A percentile compares a stretch with the other conserved stretches of the same genome.
phyloP scores from a whole-genome alignment of 2,329 filamentous ascomycete genomes.

The Botrytis tulipae region DNA sequence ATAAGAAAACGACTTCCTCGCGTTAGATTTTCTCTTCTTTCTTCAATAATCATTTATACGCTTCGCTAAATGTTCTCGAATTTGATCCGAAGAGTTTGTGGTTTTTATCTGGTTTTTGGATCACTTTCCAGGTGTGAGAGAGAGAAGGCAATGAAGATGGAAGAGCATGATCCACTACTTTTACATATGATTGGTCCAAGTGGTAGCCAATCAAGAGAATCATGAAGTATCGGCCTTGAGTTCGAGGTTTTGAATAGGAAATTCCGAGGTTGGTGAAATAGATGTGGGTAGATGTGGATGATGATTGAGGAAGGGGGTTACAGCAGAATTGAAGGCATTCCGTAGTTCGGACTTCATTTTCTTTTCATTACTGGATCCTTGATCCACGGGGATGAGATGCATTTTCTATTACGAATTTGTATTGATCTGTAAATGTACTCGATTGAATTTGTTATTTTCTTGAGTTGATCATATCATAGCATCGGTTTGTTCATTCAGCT shows the following conservation, averaged over 20 bases:
- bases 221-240: not conserved
- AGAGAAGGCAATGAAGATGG: not conserved
- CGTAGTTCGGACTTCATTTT: conserved; percentile 10
- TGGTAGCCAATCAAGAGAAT: conserved; percentile 11
- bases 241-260: not conserved
- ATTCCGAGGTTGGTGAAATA: not conserved
- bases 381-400: not conserved
- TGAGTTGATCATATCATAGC: not conserved
- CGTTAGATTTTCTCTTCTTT: not conserved
- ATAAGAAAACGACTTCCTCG: conserved; percentile 17
- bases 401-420: conserved; percentile 14
- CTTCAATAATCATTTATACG: not conserved
- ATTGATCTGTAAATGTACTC: not conserved
- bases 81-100: conserved; percentile 9
- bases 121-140: not conserved
- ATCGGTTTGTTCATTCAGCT: not conserved
- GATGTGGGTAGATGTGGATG: not conserved
- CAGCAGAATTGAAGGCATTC: conserved; percentile 6
- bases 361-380: conserved; percentile 6
- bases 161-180: not conserved
- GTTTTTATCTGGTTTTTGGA: conserved; percentile 12
- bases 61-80: not conserved
- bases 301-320: not conserved
- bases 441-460: not conserved
- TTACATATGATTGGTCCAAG: conserved; percentile 7